A percentile compares a stretch with the other conserved stretches of the same genome.
phyloP scores from a whole-genome alignment of 1,139 yeast species.

The Saccharomyces uvarum region DNA sequence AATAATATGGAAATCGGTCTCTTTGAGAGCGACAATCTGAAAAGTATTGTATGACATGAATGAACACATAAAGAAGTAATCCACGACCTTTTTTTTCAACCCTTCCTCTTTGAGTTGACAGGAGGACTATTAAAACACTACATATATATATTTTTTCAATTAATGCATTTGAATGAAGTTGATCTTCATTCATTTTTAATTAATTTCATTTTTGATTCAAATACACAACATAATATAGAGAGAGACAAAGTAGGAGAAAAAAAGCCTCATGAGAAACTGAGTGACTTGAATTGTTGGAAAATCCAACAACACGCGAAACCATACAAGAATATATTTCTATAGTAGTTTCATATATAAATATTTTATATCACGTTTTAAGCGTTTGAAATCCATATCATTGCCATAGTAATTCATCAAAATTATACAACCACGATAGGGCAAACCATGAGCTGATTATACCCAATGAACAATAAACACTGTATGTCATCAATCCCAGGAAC shows the following conservation, averaged over 20 bases:
- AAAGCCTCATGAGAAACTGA: background rate
- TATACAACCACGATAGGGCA: constrained; percentile 81
- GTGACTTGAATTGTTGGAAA: background rate
- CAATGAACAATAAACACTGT: constrained; percentile 77
- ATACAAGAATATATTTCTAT: background rate
- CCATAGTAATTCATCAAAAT: constrained; percentile 68
- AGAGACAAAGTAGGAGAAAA: background rate
- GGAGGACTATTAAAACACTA: background rate
- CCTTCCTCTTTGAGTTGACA: background rate
- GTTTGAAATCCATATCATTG: background rate
- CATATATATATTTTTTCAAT: background rate
- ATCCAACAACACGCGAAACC: background rate
- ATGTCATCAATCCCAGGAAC: constrained; percentile 70
- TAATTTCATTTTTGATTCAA: background rate
- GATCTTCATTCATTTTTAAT: background rate
- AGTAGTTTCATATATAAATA: background rate
- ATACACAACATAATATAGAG: background rate
- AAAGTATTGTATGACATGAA: background rate
- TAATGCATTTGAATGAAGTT: background rate
- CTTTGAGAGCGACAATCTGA: background rate
- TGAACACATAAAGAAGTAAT: background rate
- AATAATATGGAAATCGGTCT: constrained; percentile 9
- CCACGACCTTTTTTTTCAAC: background rate
- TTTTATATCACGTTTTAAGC: background rate
- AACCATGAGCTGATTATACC: constrained; percentile 88